These are phyloP conservation scores for Globomyces pollinis-pini DNA, from an alignment of 192 early-diverging fungal species.

Conservation along the genomic window DNA sequence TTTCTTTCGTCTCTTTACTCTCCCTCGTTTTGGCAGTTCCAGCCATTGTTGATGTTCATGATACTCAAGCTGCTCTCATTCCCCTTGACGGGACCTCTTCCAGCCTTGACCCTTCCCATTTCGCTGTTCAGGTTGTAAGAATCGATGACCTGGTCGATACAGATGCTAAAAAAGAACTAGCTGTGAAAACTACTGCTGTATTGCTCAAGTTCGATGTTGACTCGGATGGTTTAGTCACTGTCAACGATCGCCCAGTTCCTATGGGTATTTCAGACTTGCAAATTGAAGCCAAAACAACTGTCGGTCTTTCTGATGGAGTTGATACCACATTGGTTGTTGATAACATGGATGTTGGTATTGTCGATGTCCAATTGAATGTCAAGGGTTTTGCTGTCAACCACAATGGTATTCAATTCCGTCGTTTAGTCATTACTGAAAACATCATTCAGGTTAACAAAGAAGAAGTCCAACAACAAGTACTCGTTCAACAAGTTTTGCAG, in stretches of 20 bases:
- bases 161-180: constrained; percentile 8
- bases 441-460: constrained; percentile 27
- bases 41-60: not conserved
- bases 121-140: constrained; percentile 24
- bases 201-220: constrained; percentile 29
- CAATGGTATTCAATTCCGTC: constrained; percentile 14
- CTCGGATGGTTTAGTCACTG: constrained; percentile 15
- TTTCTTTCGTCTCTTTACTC: not conserved
- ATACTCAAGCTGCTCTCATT: not conserved
- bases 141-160: constrained; percentile 23
- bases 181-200: constrained; percentile 18
- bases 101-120: constrained; percentile 12
- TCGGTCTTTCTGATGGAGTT: constrained; percentile 13
- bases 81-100: not conserved
- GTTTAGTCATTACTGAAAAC: constrained; percentile 26
- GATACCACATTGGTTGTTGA: constrained; percentile 8
- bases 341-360: constrained; percentile 26
- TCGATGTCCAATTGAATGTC: constrained; percentile 25
- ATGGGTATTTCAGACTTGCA: constrained; percentile 25
- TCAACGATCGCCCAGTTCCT: constrained; percentile 27
- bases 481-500: constrained; percentile 27
- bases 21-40: not conserved
- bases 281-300: constrained; percentile 24
- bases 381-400: constrained; percentile 8
- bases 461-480: constrained; percentile 18